Evolutionary conservation across 2,329 filamentous ascomycete genomes (phyloP).

Genomic region (Cryphonectria nitschkei): DNA sequence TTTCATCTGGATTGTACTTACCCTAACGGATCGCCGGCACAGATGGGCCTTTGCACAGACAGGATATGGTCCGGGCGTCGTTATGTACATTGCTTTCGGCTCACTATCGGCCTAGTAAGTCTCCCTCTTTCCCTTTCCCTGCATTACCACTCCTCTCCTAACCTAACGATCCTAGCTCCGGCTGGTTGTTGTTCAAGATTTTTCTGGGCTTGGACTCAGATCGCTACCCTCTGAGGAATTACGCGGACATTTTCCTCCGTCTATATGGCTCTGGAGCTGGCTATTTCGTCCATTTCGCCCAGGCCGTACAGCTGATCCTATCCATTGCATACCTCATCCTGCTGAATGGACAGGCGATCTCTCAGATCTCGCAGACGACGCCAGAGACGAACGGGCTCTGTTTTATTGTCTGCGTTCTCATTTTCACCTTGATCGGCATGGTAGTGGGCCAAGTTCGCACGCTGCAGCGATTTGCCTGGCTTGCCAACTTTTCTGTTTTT

Average conservation of each 20-base stretch:
- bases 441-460: conserved; percentile 46
- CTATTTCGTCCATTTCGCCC: conserved; percentile 5
- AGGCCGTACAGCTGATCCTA: conserved; percentile 37
- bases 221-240: conserved; percentile 6
- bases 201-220: conserved; percentile 7
- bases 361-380: conserved; percentile 12
- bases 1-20: not conserved
- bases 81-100: not conserved
- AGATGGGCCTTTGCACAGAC: conserved; percentile 12
- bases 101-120: conserved; percentile 18
- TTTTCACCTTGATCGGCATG: conserved; percentile 11
- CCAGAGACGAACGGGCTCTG: conserved; percentile 9
- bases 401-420: conserved; percentile 10
- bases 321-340: conserved; percentile 51
- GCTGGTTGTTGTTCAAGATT: conserved; percentile 8
- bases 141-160: too few relatives aligned
- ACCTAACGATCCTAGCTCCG: not conserved
- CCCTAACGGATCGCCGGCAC: not conserved
- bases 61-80: conserved; percentile 7
- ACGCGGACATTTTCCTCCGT: conserved; percentile 8
- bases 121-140: not conserved
- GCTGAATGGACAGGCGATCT: conserved; percentile 45
- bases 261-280: conserved; percentile 1
- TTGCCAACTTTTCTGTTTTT: conserved; percentile 12
- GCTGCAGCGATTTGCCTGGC: conserved; percentile 8